Base-by-base conservation (phyloP, 495 filamentous ascomycete genomes). In the Xylaria flabelliformis region DNA sequence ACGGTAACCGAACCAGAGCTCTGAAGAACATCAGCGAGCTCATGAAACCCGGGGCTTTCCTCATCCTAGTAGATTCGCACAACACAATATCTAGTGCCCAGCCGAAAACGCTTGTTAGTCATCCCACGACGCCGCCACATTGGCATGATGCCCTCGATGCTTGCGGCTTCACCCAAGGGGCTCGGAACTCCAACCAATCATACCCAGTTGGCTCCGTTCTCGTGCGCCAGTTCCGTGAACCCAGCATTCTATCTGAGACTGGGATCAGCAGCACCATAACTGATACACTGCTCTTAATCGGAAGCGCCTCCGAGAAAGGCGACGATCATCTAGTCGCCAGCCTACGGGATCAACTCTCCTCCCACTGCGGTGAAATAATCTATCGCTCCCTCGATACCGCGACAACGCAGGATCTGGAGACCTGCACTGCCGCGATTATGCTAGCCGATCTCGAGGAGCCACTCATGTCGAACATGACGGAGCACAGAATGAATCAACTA, bases 21-120 rank as follows among this genome's bases (percentile, higher is more conserved):
- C 56, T 85, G 0, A 69, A 75, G 21, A 72, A 63, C 8, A 68
- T 85, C 24, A 42, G 74, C 3, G 19, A 51, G 1, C 66, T 80
- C 66, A 85, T 85, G 82, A 78, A 76, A 24, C 78, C 78, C 9
- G 83, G 81, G 1, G 83, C 78, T 4, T 85, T 83, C 72, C 67
- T 86, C n/a, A 12, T 86, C 7, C 58, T 86, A 10, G n/a, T 82
- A 0, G 67, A 84, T 10, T 67, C 70, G 3, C 70, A 41, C 19
- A 17, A 29, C 55, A 29, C 56, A 21, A 6, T 61, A 12, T 7
- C 46, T 39, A 17, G 21, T 44, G 5, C 24, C 15, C 41, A 21
- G 26, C 48, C 53, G 55, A 15, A 9, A n/a, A 36, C 34, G 9
- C 19, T 36, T 50, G 32, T 34, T 41, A 44, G 56, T 1, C n/a